Conservation (phyloP, 768 basidiomycete species). For the Rhizopogon sp. region DNA sequence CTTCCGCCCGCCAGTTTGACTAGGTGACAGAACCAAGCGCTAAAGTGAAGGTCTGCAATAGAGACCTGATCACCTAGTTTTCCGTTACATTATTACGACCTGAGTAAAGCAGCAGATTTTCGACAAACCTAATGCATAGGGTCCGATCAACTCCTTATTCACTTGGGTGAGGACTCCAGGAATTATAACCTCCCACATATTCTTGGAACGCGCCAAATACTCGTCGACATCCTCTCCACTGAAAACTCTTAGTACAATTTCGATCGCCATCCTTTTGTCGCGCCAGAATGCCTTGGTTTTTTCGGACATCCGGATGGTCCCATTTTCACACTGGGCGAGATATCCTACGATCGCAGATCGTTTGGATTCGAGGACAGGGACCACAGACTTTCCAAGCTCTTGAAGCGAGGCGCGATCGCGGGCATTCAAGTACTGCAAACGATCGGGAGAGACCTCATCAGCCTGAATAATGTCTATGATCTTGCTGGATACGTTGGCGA, state of each 20-base stretch:
- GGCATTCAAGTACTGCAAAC: constrained; percentile 55
- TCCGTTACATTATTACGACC: not conserved
- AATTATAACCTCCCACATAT: constrained; percentile 50
- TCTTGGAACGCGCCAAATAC: constrained; percentile 46
- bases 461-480: constrained; percentile 56
- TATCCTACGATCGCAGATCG: constrained; percentile 44
- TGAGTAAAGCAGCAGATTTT: not conserved
- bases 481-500: constrained; percentile 27
- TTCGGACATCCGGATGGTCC: constrained; percentile 47
- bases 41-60: constrained; percentile 76
- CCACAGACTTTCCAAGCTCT: constrained; percentile 37
- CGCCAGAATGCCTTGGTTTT: constrained; percentile 62
- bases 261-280: constrained; percentile 43
- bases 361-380: constrained; percentile 41
- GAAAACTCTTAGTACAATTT: constrained; percentile 41
- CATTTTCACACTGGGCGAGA: constrained; percentile 48
- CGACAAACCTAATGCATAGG: constrained; percentile 56
- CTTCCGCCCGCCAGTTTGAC: constrained; percentile 53
- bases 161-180: constrained; percentile 42
- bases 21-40: constrained; percentile 66
- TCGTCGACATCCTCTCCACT: constrained; percentile 41
- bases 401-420: constrained; percentile 48
- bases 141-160: constrained; percentile 56
- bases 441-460: constrained; percentile 56
- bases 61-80: constrained; percentile 74